Evolutionary conservation across 768 basidiomycete species (phyloP), one percentile per base, ranked within the genome.

Genomic region (Psilocybe subaeruginosa): DNA sequence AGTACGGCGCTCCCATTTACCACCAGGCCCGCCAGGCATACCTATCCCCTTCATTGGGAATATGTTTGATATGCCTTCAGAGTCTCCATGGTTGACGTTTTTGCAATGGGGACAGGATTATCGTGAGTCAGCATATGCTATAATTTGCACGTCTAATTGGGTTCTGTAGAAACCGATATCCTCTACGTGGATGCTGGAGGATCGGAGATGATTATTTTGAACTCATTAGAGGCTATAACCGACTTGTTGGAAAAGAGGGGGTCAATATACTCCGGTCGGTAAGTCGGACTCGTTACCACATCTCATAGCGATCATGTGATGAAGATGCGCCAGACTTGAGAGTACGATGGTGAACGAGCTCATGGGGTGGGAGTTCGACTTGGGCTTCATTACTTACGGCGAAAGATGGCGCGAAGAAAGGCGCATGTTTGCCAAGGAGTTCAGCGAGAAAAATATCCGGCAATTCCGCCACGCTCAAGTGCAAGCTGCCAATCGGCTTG

Each of bases 101-200:
- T 64, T 67, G n/a, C 64, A 76, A 49, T 76, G 74, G 76, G 62
- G 58, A 8, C 70, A 68, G 51, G 63, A 66, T 16, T 77, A 76
- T 58, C 73, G 76, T 75, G 46, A 33, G 59, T 35, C n/a, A 16
- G 1, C 8, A 5, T 4, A 3, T 12, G 30, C 35, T 51, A 23
- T 50, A 29, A 8, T 9, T 31, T 14, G 43, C 39, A n/a, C 23
- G 23, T 23, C 3, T 41, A 17, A 17, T 17, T 2, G 23, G 8
- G n/a, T 2, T 23, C 12, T 50, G 39, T 51, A 57, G 58, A 49
- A 17, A 27, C 47, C 30, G 50, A 57, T 30, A 59, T 52, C 35
- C 27, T 54, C 31, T 35, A 58, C 30, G 85, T 88, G 58, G 49
- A 57, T 59, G 31, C 55, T 31, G 19, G 30, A 1, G 56, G 56